Conservation (phyloP, 2,329 filamentous ascomycete genomes). For the Blastomyces percursus region DNA sequence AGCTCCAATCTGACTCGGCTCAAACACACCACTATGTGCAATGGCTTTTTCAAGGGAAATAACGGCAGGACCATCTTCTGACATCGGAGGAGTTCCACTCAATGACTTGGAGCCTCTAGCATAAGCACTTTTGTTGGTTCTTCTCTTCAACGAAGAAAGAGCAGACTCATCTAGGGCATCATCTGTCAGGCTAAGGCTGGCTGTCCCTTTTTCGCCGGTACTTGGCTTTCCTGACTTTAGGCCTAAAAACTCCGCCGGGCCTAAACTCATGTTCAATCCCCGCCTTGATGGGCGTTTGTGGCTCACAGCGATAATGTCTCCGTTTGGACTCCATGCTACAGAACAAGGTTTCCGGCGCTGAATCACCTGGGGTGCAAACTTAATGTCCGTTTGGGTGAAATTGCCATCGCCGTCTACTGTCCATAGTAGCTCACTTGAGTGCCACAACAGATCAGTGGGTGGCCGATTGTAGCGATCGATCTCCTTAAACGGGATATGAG, state of each 20-base stretch:
- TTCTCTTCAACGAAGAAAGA: constrained; percentile 39
- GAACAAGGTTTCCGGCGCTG: constrained; percentile 48
- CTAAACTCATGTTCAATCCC: constrained; percentile 26
- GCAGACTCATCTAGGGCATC: constrained; percentile 48
- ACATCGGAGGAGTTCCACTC: constrained; percentile 43
- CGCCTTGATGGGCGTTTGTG: constrained; percentile 41
- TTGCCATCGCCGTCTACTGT: constrained; percentile 51
- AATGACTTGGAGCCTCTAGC: constrained; percentile 43
- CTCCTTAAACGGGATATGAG: constrained; percentile 51
- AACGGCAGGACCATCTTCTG: constrained; percentile 37
- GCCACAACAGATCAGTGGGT: constrained; percentile 52
- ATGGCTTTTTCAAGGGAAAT: constrained; percentile 43
- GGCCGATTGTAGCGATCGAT: constrained; percentile 45
- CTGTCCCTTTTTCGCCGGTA: constrained; percentile 35
- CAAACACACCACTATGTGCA: constrained; percentile 30
- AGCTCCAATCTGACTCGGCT: constrained; percentile 39
- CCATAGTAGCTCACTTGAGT: constrained; percentile 54
- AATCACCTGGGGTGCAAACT: constrained; percentile 48
- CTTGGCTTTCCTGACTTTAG: constrained; percentile 33
- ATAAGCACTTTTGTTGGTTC: constrained; percentile 36
- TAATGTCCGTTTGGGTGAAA: constrained; percentile 53
- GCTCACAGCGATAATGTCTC: constrained; percentile 45
- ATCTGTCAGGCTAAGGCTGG: constrained; percentile 44
- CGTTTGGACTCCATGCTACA: constrained; percentile 47
- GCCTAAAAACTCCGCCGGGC: constrained; percentile 32